Evolutionary conservation across 2,329 filamentous ascomycete species (phyloP), one percentile per base, ranked within the genome.

Genomic region (Xylaria sp.): DNA sequence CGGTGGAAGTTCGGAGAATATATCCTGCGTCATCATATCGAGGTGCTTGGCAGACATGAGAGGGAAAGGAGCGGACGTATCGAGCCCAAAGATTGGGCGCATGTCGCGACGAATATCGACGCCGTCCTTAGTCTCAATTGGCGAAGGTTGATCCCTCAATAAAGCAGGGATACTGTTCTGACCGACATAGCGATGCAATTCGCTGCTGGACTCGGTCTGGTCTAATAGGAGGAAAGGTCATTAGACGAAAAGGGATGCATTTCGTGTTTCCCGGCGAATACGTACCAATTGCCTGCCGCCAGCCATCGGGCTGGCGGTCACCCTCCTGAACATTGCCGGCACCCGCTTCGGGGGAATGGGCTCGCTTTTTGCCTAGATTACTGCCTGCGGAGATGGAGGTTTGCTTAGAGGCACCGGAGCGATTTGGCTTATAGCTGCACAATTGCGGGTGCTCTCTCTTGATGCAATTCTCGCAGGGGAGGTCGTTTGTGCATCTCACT

Each of bases 91-190:
- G 59, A 91, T 90, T 51, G 89, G 89, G 67, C 88, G 84, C 84
- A 91, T 90, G 78, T 91, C 88, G 73, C 86, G 85, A 60, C 88
- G 86, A 61, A 91, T 89, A 71, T 87, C 87, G 74, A 85, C 82
- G 55, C 82, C 84, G 62, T 86, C 83, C 65, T 83, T 83, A 66
- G 85, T 84, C 63, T 86, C 84, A 70, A 82, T 84, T 47, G 85
- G 80, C 2, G 85, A 84, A 2, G 86, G 84, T 75, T 90, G 88
- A 74, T 91, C 88, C 67, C 88, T 84, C 47, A 91, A 80, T 42
- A 91, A 80, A n/a, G 88, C 89, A 8, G 89, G 88, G 63, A 91
- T 91, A 76, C 88, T 90, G 78, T 91, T 91, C 75, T 91, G 87
- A 32, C 89, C 89, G 40, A 91, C 83, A 77, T 90, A 91, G 50